These are phyloP conservation scores for Tricholoma furcatifolium DNA, from an alignment of 768 basidiomycete species.

Conservation along the genomic window DNA sequence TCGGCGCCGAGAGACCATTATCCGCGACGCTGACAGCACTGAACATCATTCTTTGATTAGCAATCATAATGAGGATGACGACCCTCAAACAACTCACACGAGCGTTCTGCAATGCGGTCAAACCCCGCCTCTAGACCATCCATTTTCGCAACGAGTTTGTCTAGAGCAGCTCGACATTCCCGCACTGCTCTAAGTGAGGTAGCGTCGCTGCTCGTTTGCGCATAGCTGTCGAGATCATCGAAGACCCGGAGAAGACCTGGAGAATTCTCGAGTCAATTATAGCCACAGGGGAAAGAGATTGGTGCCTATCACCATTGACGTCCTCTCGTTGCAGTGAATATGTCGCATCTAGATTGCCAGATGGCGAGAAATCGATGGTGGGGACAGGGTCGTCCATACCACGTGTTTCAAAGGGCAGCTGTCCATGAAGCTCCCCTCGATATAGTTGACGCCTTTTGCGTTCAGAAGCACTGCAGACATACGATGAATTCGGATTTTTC, in stretches of 20 bases:
- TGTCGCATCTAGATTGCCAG: constrained; percentile 55
- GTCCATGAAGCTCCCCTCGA: constrained; percentile 77
- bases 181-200: constrained; percentile 54
- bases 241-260: constrained; percentile 61
- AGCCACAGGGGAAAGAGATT: not conserved
- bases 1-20: constrained; percentile 66
- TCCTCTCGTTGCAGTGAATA: constrained; percentile 73
- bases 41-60: constrained; percentile 3
- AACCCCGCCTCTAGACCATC: constrained; percentile 79
- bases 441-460: constrained; percentile 83
- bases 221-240: constrained; percentile 62
- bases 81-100: constrained; percentile 48
- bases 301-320: constrained; percentile 60
- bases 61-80: not conserved
- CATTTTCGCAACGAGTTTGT: constrained; percentile 74
- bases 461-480: constrained; percentile 59
- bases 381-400: constrained; percentile 84
- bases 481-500: not conserved
- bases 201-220: constrained; percentile 42
- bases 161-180: constrained; percentile 60
- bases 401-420: constrained; percentile 81
- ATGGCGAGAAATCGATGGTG: constrained; percentile 74
- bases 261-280: constrained; percentile 14
- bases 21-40: constrained; percentile 78
- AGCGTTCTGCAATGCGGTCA: constrained; percentile 83